A percentile compares a stretch with the other conserved stretches of the same genome.
Evolutionary conservation across 2,329 filamentous ascomycete genomes (phyloP).

Genomic region (Claviceps arundinis): DNA sequence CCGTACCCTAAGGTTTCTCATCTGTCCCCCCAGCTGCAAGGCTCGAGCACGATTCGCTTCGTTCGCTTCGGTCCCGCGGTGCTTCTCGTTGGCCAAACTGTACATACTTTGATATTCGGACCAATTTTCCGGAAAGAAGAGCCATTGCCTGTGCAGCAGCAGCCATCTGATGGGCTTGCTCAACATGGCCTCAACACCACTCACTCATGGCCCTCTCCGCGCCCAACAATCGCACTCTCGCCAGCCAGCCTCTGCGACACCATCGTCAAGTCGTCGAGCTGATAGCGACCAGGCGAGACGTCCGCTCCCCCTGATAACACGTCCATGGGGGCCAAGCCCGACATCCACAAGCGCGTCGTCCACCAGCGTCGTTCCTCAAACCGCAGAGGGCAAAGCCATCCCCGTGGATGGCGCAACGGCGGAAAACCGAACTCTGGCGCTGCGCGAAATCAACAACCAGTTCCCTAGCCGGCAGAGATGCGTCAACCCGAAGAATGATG

Average conservation of each 20-base stretch:
- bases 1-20: too few relatives aligned
- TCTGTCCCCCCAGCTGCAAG: too few relatives aligned
- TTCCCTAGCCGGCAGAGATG: slow-evolving; percentile 44
- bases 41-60: too few relatives aligned
- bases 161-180: too few relatives aligned
- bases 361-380: slow-evolving; percentile 39
- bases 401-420: slow-evolving; percentile 43
- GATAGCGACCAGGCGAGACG: slow-evolving; percentile 17
- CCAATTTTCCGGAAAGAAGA: too few relatives aligned
- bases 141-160: too few relatives aligned
- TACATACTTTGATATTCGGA: too few relatives aligned
- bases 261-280: slow-evolving; percentile 13
- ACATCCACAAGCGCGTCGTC: slow-evolving; percentile 40
- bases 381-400: slow-evolving; percentile 42
- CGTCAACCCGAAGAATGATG: slow-evolving; percentile 41
- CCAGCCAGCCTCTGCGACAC: slow-evolving; percentile 10
- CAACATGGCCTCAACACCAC: slow-evolving; percentile 1
- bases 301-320: slow-evolving; percentile 34
- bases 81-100: too few relatives aligned
- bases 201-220: slow-evolving; percentile 4
- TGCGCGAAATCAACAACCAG: slow-evolving; percentile 45
- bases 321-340: slow-evolving; percentile 33
- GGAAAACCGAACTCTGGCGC: slow-evolving; percentile 43
- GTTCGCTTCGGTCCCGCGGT: too few relatives aligned
- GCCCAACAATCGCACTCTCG: slow-evolving; percentile 6